Percentiles rank a stretch among this genome's conserved stretches.
Evolutionary conservation across 257 asterid species (phyloP).

Genomic region (Vinca minor): DNA sequence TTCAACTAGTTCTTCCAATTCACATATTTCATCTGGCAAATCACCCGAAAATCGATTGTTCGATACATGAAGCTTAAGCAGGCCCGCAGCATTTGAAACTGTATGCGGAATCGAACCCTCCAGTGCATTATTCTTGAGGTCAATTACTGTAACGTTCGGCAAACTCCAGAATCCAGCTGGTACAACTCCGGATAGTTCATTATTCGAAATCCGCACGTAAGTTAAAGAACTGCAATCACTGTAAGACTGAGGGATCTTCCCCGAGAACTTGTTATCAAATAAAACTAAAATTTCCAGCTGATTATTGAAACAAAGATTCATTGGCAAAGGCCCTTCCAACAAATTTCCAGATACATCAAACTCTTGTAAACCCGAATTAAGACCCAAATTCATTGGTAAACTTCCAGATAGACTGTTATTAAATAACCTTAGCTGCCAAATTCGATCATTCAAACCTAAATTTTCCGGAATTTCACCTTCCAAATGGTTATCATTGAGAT

Average conservation of each 20-base stretch:
- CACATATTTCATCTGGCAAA: conserved; percentile 42
- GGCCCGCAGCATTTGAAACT: conserved; percentile 34
- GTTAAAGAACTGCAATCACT: conserved; percentile 52
- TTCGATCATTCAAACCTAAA: conserved; percentile 36
- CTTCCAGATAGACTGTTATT: conserved; percentile 56
- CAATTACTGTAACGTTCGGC: conserved; percentile 31
- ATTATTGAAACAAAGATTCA: conserved; percentile 42
- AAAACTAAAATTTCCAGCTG: conserved; percentile 31
- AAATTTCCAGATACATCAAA: conserved; percentile 60
- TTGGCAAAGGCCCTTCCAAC: conserved; percentile 64
- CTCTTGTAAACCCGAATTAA: conserved; percentile 49
- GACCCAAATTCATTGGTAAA: conserved; percentile 49
- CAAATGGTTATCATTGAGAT: conserved; percentile 52
- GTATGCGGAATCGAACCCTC: conserved; percentile 55
- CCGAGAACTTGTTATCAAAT: conserved; percentile 53
- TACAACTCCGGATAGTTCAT: conserved; percentile 43
- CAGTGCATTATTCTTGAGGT: conserved; percentile 44
- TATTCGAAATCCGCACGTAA: conserved; percentile 40
- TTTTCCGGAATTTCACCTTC: conserved; percentile 55
- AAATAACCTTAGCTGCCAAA: conserved; percentile 43
- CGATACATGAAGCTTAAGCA: conserved; percentile 39
- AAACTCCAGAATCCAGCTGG: conserved; percentile 66
- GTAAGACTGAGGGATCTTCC: conserved; percentile 53
- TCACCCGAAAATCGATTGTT: conserved; percentile 54
- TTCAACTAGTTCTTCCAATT: conserved; percentile 31